Conservation (phyloP, 352 stramenopile genomes). For the Phytophthora parvispora region DNA sequence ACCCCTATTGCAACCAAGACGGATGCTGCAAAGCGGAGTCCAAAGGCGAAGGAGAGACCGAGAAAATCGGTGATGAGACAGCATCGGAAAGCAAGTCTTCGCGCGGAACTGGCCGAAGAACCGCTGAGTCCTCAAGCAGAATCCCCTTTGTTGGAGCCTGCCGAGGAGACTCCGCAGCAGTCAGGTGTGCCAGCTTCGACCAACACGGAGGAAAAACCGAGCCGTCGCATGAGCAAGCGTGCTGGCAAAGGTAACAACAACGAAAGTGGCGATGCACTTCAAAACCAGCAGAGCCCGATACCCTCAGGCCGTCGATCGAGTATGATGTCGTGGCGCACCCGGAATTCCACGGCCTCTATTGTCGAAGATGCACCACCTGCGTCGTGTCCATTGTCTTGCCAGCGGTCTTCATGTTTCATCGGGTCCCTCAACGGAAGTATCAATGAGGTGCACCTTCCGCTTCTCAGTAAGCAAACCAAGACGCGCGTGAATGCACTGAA, state of each 20-base stretch:
- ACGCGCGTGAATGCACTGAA: constrained; percentile 29
- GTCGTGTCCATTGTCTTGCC: constrained; percentile 27
- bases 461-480: constrained; percentile 28
- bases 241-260: constrained; percentile 6
- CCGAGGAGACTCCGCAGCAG: neutral
- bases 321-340: constrained; percentile 29
- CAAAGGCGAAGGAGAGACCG: constrained; percentile 8
- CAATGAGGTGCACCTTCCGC: constrained; percentile 32
- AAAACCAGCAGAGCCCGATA: constrained; percentile 12
- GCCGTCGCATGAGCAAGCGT: constrained; percentile 5
- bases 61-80: constrained; percentile 30
- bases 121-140: constrained; percentile 38
- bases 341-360: constrained; percentile 21
- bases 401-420: constrained; percentile 31
- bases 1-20: neutral
- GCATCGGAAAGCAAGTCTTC: constrained; percentile 21
- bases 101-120: constrained; percentile 12
- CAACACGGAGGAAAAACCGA: constrained; percentile 3
- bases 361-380: constrained; percentile 23
- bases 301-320: constrained; percentile 20
- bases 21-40: constrained; percentile 10
- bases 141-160: constrained; percentile 44
- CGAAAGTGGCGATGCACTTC: neutral
- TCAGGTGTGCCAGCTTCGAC: neutral
- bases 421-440: constrained; percentile 38